Base-by-base conservation (phyloP, 768 basidiomycete genomes). In the Calocera viscosa region DNA sequence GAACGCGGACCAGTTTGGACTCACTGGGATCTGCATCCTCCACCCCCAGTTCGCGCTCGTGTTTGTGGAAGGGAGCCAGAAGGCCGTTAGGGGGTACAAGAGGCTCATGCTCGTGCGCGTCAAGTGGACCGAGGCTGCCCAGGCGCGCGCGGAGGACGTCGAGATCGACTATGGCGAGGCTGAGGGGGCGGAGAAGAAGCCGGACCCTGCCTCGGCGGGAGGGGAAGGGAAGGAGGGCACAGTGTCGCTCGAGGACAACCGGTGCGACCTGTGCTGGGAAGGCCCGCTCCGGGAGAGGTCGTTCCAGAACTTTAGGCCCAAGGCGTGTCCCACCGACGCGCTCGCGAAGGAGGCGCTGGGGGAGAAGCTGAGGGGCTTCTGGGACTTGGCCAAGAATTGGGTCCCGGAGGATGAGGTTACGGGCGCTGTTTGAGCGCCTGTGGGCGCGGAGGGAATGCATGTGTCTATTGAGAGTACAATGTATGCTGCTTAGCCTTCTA, bases 361-460 rank as follows among this genome's bases (percentile, higher is more conserved):
- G 1, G 82, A 84, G 67, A 92, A 86, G 80, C 75, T 93, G 76
- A 86, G 87, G 63, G 90, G 91, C 0, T 90, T 93, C 74, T 98
- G 94, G 94, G 95, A 97, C 75, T 83, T 90, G 76, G 86, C 92
- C 32, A 96, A 94, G 84, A 89, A 90, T 72, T 91, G 87, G 84
- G 89, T 84, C 74, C 82, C 85, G 2, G 87, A 89, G 75, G 90
- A 92, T 65, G 89, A 90, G 70, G 88, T 60, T 5, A 16, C 11
- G 5, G 24, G 14, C 16, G 53, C 22, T 60, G 53, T 60, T 32
- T 60, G 53, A 60, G 2, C 30, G 24, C 14, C 30, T 2, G 14
- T 14, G 16, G 10, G 24, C 14, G 43, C 8, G 43, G 3, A 2
- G 30, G 53, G 7, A 14, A 60, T 60, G 53, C 53, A 60, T 60